Percentiles rank a stretch among this genome's conserved stretches.
These are phyloP conservation scores for Boeremia lycopersici DNA, from an alignment of 2,329 filamentous ascomycete species.

Conservation along the genomic window DNA sequence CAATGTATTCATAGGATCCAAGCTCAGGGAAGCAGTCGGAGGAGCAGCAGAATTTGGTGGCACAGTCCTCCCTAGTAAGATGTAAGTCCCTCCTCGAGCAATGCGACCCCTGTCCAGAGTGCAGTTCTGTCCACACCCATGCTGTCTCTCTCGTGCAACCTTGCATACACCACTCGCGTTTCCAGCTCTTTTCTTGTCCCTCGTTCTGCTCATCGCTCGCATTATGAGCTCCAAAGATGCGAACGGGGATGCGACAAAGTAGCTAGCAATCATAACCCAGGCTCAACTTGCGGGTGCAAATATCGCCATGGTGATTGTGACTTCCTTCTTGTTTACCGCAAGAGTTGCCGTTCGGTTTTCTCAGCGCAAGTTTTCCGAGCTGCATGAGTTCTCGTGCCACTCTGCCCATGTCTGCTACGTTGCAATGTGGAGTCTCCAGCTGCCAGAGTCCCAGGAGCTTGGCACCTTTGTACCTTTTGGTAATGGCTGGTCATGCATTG, in stretches of 20 bases:
- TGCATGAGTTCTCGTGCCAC: slow-evolving; percentile 3
- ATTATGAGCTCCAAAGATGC: too few relatives aligned
- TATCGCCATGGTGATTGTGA: background rate
- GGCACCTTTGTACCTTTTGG: background rate
- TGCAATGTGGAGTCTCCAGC: background rate
- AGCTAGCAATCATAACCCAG: background rate
- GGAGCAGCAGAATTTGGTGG: too few relatives aligned
- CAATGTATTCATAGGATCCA: too few relatives aligned
- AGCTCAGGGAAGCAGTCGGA: too few relatives aligned
- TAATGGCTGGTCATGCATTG: background rate
- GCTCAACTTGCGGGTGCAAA: background rate
- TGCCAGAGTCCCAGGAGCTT: background rate
- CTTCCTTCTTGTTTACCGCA: background rate
- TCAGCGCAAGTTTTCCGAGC: slow-evolving; percentile 1
- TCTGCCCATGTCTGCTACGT: background rate
- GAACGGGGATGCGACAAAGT: background rate
- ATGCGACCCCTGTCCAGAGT: too few relatives aligned
- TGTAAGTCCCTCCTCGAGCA: too few relatives aligned
- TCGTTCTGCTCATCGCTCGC: too few relatives aligned
- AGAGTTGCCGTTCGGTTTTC: background rate
- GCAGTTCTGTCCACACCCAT: too few relatives aligned
- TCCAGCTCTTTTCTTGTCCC: too few relatives aligned
- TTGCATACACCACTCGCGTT: too few relatives aligned
- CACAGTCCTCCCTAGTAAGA: too few relatives aligned
- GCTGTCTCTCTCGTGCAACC: too few relatives aligned